Evolutionary conservation across 2,329 filamentous ascomycete species (phyloP), one percentile per base, ranked within the genome.

Genomic region (Calonectria ilicicola): DNA sequence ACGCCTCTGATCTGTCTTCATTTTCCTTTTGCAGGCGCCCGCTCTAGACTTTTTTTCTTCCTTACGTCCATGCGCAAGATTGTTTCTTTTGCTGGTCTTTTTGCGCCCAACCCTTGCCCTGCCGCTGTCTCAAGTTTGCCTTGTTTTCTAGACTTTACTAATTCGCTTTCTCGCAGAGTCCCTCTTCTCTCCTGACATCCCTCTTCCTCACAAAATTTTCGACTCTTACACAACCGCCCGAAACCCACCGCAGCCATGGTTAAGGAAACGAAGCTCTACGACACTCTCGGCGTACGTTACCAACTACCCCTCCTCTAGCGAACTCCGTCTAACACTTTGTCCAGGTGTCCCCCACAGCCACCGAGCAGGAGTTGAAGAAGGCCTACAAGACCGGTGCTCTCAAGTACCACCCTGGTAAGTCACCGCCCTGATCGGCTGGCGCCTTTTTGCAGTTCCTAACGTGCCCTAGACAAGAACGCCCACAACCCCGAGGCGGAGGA

Each of bases 401-500:
- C 74, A 97, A 96, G 86, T 93, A 93, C 84, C 95, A 97, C 82
- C 95, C 95, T 83, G 93, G 93, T 95, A 90, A 77, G 91, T 84
- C 72, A n/a, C 29, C 9, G 38, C 66, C 23, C 10, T 67, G n/a
- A 46, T 4, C 21, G 21, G 9, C 49, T 49, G 14, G 14, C 35
- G 44, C 9, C 9, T 38, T 14, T 26, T 7, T 23, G 7, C 17
- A 21, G 29, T 63, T 32, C 58, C 77, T 79, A 67, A 80, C 69
- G 35, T 69, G 72, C 29, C 70, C 46, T 78, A 97, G 96, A 99
- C 86, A 99, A 99, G 91, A 99, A 99, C 86, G 92, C 93, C 76
- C 92, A 97, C 88, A 97, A 98, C 88, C 95, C 96, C 47, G 94
- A 93, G 29, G 96, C 97, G 65, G 95, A 96, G 80, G 95, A 98